Evolutionary conservation across 2,329 filamentous ascomycete species (phyloP).

Genomic region (Scorias spongiosa): DNA sequence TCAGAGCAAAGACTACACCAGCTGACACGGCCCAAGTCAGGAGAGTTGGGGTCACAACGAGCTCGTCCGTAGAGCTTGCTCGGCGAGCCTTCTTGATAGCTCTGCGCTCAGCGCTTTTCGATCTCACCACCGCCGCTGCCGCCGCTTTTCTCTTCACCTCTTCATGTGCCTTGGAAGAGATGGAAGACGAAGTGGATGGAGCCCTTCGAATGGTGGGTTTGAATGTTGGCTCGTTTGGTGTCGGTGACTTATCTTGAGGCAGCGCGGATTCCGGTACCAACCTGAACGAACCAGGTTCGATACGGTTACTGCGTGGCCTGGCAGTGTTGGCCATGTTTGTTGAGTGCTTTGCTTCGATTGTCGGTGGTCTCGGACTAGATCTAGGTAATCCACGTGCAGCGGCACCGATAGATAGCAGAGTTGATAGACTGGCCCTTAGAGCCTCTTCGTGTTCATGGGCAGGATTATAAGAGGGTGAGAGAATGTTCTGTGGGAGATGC

Average conservation of each 20-base stretch:
- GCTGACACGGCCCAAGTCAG: slow-evolving; percentile 53
- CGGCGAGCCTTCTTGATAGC: slow-evolving; percentile 28
- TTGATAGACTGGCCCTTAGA: slow-evolving; percentile 82
- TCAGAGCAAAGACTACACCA: slow-evolving; percentile 48
- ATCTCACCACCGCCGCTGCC: neutral
- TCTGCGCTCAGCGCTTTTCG: slow-evolving; percentile 27
- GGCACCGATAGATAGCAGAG: slow-evolving; percentile 83
- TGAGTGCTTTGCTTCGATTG: slow-evolving; percentile 22
- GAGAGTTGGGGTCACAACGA: slow-evolving; percentile 39
- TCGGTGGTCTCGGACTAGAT: slow-evolving; percentile 20
- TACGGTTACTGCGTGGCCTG: slow-evolving; percentile 15
- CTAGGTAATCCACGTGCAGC: slow-evolving; percentile 74
- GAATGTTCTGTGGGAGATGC: slow-evolving; percentile 48
- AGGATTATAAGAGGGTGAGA: slow-evolving; percentile 60
- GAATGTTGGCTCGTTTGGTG: slow-evolving; percentile 17
- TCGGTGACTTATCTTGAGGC: slow-evolving; percentile 11
- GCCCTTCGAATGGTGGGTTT: slow-evolving; percentile 21
- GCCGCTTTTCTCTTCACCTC: neutral
- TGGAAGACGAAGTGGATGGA: slow-evolving; percentile 15
- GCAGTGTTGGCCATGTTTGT: slow-evolving; percentile 9
- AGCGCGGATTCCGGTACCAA: slow-evolving; percentile 45
- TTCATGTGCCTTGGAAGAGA: slow-evolving; percentile 4
- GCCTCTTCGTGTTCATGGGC: slow-evolving; percentile 71
- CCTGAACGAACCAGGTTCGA: slow-evolving; percentile 39
- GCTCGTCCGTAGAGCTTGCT: slow-evolving; percentile 5